Evolutionary conservation across 345 rosid species (phyloP).

Genomic region (Durio zibethinus): DNA sequence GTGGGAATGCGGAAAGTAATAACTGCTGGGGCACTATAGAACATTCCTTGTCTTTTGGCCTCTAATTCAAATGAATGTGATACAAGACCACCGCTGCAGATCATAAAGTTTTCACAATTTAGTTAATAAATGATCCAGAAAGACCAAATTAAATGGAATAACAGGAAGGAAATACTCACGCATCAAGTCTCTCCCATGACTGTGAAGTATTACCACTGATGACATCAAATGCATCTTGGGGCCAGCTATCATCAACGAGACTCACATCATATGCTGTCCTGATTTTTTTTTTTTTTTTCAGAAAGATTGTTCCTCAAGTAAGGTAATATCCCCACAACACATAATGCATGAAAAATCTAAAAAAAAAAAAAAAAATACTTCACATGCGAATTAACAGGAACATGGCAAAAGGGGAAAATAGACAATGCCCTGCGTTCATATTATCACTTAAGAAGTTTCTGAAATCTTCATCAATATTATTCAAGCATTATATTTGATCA

Average conservation of each 20-base stretch:
- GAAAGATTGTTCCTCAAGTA: background rate
- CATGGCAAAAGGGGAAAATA: background rate
- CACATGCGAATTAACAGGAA: background rate
- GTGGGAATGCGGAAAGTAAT: slow-evolving; percentile 89
- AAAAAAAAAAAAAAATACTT: background rate
- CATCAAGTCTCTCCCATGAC: slow-evolving; percentile 96
- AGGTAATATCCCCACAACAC: background rate
- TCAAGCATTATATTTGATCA: background rate
- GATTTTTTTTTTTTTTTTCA: slow-evolving; percentile 9
- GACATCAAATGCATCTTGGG: slow-evolving; percentile 50
- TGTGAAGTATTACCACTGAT: slow-evolving; percentile 68
- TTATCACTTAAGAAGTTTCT: background rate
- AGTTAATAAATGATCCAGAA: slow-evolving; percentile 14
- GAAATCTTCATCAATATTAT: background rate
- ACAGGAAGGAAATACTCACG: slow-evolving; percentile 46
- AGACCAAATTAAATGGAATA: background rate
- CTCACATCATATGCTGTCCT: slow-evolving; percentile 88
- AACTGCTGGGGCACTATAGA: slow-evolving; percentile 79
- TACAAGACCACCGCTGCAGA: slow-evolving; percentile 66
- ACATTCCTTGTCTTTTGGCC: slow-evolving; percentile 72
- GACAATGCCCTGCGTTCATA: background rate
- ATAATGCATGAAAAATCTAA: background rate
- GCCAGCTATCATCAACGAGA: slow-evolving; percentile 69
- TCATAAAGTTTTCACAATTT: slow-evolving; percentile 19
- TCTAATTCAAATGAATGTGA: slow-evolving; percentile 85